Conservation (phyloP, 352 stramenopile genomes). For the Pythium grandisporangium region DNA sequence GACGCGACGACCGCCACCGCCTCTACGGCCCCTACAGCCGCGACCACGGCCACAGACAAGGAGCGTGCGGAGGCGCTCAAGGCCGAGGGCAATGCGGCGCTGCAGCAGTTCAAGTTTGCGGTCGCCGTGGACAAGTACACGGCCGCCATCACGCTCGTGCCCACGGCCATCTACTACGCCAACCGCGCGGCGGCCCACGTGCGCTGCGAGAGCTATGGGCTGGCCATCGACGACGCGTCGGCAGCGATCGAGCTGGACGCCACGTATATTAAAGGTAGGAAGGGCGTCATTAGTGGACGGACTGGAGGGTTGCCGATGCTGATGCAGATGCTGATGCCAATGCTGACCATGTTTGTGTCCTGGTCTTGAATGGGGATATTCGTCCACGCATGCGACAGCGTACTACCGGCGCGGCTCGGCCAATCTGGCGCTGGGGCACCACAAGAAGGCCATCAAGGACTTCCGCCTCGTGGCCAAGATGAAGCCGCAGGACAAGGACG, state of each 20-base stretch:
- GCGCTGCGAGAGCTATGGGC: conserved; percentile 97
- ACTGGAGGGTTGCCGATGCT: too few species aligned
- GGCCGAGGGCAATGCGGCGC: conserved; percentile 72
- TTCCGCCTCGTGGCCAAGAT: conserved; percentile 95
- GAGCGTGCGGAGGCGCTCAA: conserved; percentile 73
- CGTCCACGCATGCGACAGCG: conserved; percentile 15
- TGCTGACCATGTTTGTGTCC: background rate
- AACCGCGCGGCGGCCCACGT: conserved; percentile 96
- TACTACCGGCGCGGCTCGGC: conserved; percentile 97
- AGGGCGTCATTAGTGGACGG: too few species aligned
- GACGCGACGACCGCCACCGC: conserved; percentile 27
- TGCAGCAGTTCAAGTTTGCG: conserved; percentile 76
- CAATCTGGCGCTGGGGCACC: conserved; percentile 93
- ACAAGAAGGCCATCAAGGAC: conserved; percentile 97
- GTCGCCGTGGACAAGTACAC: conserved; percentile 85
- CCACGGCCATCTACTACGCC: conserved; percentile 90
- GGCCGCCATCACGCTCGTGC: conserved; percentile 77
- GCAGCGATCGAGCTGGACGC: conserved; percentile 91
- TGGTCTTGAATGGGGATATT: too few species aligned
- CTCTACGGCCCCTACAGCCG: too few species aligned
- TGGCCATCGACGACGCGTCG: conserved; percentile 96
- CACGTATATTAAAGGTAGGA: conserved; percentile 91
- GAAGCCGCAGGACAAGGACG: conserved; percentile 92
- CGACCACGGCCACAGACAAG: conserved; percentile 53
- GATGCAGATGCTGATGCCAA: too few species aligned